Conservation (phyloP, 768 basidiomycete genomes). For the Tulasnella calospora region DNA sequence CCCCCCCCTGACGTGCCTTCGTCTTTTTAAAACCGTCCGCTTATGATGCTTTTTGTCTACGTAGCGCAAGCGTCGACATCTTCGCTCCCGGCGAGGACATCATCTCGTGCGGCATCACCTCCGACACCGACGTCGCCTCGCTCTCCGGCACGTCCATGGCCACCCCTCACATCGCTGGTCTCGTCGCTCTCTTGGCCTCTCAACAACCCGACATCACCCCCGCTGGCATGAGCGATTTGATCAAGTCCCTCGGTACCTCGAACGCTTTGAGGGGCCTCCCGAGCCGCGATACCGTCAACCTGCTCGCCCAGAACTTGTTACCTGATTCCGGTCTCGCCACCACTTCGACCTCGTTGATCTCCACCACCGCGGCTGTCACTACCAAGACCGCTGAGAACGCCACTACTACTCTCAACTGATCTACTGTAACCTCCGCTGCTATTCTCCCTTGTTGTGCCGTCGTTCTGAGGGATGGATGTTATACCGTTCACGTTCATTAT, state of each 20-base stretch:
- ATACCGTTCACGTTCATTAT: neutral
- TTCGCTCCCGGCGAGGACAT: conserved; percentile 28
- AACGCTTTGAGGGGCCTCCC: neutral
- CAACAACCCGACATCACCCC: conserved; percentile 17
- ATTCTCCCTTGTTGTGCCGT: neutral
- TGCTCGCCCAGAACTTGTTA: conserved; percentile 21
- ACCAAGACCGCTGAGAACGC: neutral
- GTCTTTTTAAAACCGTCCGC: neutral
- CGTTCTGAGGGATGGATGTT: neutral
- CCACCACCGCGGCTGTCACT: neutral
- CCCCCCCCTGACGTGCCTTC: neutral
- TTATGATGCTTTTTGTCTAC: neutral
- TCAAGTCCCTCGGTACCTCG: neutral
- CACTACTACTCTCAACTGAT: neutral
- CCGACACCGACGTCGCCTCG: conserved; percentile 13
- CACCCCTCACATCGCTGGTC: conserved; percentile 24
- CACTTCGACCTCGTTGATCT: neutral
- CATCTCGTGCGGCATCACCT: conserved; percentile 26
- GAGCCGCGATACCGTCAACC: neutral
- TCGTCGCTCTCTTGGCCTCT: conserved; percentile 17
- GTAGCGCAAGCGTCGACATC: conserved; percentile 27
- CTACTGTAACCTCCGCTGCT: neutral
- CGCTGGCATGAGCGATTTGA: neutral
- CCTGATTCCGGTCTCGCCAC: neutral
- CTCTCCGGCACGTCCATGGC: conserved; percentile 28